Conservation (phyloP, 371 early-diverging fungal species). For the Mucor piriformis region DNA sequence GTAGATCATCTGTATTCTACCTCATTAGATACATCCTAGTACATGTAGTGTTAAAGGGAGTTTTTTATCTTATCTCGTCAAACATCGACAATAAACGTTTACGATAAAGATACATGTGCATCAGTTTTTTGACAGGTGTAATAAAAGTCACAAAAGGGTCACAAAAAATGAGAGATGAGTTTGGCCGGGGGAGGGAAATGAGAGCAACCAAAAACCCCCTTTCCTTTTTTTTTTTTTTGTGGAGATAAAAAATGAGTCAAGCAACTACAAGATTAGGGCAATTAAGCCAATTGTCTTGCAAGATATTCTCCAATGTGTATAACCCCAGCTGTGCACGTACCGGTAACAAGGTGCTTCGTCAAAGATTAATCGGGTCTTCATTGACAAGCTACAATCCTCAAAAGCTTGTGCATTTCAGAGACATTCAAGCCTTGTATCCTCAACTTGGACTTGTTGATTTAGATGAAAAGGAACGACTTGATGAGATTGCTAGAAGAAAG, state of each 20-base stretch:
- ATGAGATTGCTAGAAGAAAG: constrained; percentile 70
- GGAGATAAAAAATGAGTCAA: constrained; percentile 15
- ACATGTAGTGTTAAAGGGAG: too few relatives aligned
- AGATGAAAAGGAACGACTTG: constrained; percentile 71
- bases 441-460: constrained; percentile 63
- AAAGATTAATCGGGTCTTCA: constrained; percentile 67
- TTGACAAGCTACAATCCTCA: constrained; percentile 72
- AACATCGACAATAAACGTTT: too few relatives aligned
- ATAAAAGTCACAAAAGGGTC: too few relatives aligned
- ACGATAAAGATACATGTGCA: too few relatives aligned
- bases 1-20: too few relatives aligned
- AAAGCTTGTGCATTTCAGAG: constrained; percentile 57
- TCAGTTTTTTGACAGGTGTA: too few relatives aligned
- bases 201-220: neutral
- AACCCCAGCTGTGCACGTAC: constrained; percentile 74
- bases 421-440: constrained; percentile 63
- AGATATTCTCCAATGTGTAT: constrained; percentile 70
- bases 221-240: constrained; percentile 2
- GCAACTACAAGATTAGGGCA: constrained; percentile 46
- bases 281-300: constrained; percentile 66
- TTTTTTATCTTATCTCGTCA: too few relatives aligned
- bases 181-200: neutral
- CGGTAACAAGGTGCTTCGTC: constrained; percentile 75
- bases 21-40: too few relatives aligned
- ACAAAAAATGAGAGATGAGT: too few relatives aligned